Evolutionary conservation across 768 basidiomycete genomes (phyloP).

Genomic region (Naematelia aurantialba): DNA sequence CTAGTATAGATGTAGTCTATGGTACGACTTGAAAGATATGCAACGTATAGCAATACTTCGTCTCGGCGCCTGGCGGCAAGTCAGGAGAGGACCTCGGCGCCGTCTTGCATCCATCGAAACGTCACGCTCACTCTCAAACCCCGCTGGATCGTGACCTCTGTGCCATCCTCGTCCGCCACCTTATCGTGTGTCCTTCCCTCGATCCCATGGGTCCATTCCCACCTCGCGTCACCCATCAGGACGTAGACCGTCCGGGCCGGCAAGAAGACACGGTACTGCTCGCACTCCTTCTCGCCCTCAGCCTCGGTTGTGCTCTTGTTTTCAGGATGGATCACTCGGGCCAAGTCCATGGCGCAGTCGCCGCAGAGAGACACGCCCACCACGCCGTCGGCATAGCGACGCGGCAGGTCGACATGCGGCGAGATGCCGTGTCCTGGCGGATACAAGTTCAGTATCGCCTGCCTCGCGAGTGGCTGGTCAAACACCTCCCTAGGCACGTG

Average conservation of each 20-base stretch:
- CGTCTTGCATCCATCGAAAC: conserved; percentile 77
- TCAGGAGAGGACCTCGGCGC: conserved; percentile 61
- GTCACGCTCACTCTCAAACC: conserved; percentile 66
- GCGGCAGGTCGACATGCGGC: conserved; percentile 78
- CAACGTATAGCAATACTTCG: too few relatives aligned
- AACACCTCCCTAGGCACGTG: conserved; percentile 56
- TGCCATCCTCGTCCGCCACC: conserved; percentile 54
- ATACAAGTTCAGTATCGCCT: conserved; percentile 88
- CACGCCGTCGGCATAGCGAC: conserved; percentile 83
- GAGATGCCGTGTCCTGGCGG: conserved; percentile 82
- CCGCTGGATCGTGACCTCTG: conserved; percentile 29
- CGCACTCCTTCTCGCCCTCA: conserved; percentile 3
- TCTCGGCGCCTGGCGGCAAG: too few relatives aligned
- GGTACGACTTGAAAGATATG: too few relatives aligned
- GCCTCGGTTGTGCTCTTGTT: conserved; percentile 3
- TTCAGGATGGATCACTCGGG: conserved; percentile 33
- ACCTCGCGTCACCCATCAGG: conserved; percentile 75
- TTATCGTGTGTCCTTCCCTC: conserved; percentile 60
- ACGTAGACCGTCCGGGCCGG: conserved; percentile 72
- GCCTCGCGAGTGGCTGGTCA: conserved; percentile 57
- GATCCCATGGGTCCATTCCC: conserved; percentile 86
- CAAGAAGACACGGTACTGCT: conserved; percentile 57
- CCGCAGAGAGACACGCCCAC: conserved; percentile 78
- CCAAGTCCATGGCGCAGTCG: conserved; percentile 75
- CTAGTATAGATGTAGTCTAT: too few relatives aligned